phyloP scores from a whole-genome alignment of 768 basidiomycete genomes.

The Trichaptum fuscoviolaceum region DNA sequence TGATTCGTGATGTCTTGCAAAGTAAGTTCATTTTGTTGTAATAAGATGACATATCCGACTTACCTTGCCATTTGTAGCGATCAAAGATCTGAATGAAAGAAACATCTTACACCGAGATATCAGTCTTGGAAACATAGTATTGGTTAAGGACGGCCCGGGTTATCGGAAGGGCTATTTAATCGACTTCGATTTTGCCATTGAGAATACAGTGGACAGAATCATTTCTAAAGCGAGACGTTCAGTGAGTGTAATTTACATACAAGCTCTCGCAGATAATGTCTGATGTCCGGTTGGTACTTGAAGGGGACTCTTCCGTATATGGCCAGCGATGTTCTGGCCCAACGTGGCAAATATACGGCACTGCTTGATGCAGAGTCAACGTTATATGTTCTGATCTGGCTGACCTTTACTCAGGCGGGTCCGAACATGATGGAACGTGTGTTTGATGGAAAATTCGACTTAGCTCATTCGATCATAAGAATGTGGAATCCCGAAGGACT shows the following conservation, averaged over 20 bases:
- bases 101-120: constrained; percentile 1
- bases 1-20: too few relatives aligned
- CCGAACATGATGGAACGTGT: not conserved
- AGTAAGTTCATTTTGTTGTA: too few relatives aligned
- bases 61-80: not conserved
- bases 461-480: not conserved
- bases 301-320: not conserved
- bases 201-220: not conserved
- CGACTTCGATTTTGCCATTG: not conserved
- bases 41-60: too few relatives aligned
- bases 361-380: not conserved
- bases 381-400: not conserved
- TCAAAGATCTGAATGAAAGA: not conserved
- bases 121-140: not conserved
- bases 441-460: not conserved
- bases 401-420: not conserved
- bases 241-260: not conserved
- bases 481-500: not conserved
- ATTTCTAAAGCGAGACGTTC: not conserved
- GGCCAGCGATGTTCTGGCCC: not conserved
- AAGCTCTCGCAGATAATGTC: not conserved
- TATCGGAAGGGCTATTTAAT: not conserved
- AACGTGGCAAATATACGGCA: not conserved
- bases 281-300: not conserved
- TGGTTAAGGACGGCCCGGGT: not conserved